A percentile compares a stretch with the other conserved stretches of the same genome.
These are phyloP conservation scores for Medicago lupulina DNA, from an alignment of 306 rosid genomes.

Conservation along the genomic window DNA sequence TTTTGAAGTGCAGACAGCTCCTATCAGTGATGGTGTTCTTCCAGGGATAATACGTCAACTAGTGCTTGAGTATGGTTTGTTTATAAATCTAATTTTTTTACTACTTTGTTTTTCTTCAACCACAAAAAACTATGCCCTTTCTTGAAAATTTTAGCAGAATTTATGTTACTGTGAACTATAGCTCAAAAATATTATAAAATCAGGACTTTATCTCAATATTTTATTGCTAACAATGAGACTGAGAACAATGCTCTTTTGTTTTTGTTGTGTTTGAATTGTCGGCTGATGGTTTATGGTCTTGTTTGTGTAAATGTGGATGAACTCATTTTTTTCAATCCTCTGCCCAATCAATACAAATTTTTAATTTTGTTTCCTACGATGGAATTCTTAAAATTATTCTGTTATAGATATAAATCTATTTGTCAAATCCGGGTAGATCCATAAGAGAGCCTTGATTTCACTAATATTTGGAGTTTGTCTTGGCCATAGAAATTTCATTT, in stretches of 20 bases:
- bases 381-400: slow-evolving; percentile 1
- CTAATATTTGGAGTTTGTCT: slow-evolving; percentile 18
- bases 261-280: slow-evolving; percentile 36
- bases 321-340: background rate
- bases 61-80: slow-evolving; percentile 71
- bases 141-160: background rate
- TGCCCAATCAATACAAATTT: slow-evolving; percentile 7
- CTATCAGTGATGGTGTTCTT: slow-evolving; percentile 74
- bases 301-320: slow-evolving; percentile 14
- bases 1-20: slow-evolving; percentile 91
- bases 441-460: slow-evolving; percentile 28
- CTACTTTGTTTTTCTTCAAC: slow-evolving; percentile 18
- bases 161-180: slow-evolving; percentile 16
- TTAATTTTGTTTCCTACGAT: background rate
- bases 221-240: slow-evolving; percentile 9
- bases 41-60: slow-evolving; percentile 85
- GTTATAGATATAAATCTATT: slow-evolving; percentile 28
- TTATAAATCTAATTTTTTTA: background rate
- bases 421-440: slow-evolving; percentile 24
- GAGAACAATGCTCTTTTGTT: slow-evolving; percentile 2
- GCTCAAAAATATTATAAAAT: slow-evolving; percentile 19
- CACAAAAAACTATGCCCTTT: slow-evolving; percentile 2
- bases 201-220: slow-evolving; percentile 28
- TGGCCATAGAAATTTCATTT: background rate
- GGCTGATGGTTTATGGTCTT: background rate